Percentiles rank a stretch among this genome's conserved stretches.
phyloP scores from a whole-genome alignment of 2,329 filamentous ascomycete species.

The Hypoxylon sp. region DNA sequence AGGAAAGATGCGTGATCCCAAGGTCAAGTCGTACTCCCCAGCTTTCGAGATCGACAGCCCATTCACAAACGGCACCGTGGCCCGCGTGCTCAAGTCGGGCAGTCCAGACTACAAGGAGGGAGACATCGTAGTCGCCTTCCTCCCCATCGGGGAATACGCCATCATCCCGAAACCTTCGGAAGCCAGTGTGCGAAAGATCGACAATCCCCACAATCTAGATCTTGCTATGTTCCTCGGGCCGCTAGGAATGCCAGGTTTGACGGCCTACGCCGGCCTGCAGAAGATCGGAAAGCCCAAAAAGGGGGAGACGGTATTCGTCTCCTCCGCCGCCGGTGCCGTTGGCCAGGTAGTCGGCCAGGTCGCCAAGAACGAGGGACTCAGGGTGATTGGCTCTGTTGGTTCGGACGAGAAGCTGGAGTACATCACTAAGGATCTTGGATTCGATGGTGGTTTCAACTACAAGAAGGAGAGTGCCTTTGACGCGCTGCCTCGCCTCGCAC shows the following conservation, averaged over 20 bases:
- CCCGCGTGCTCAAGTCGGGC: conserved; percentile 72
- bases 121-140: conserved; percentile 64
- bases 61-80: conserved; percentile 66
- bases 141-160: conserved; percentile 70
- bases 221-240: conserved; percentile 71
- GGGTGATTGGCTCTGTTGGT: conserved; percentile 77
- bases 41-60: conserved; percentile 67
- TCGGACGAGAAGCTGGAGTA: conserved; percentile 79
- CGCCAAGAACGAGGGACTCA: conserved; percentile 78
- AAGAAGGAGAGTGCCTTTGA: conserved; percentile 74
- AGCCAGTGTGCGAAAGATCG: conserved; percentile 58
- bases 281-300: conserved; percentile 78
- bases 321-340: conserved; percentile 77
- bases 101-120: conserved; percentile 67
- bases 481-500: conserved; percentile 71
- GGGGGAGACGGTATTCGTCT: conserved; percentile 81
- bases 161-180: conserved; percentile 55
- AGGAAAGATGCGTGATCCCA: conserved; percentile 69
- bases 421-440: conserved; percentile 73
- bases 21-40: conserved; percentile 68
- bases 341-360: conserved; percentile 79
- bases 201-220: conserved; percentile 72
- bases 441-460: conserved; percentile 82
- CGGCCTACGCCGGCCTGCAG: conserved; percentile 78
- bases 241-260: conserved; percentile 80